These are phyloP conservation scores for Pseudoperonospora humuli DNA, from an alignment of 352 stramenopile genomes.

Conservation along the genomic window DNA sequence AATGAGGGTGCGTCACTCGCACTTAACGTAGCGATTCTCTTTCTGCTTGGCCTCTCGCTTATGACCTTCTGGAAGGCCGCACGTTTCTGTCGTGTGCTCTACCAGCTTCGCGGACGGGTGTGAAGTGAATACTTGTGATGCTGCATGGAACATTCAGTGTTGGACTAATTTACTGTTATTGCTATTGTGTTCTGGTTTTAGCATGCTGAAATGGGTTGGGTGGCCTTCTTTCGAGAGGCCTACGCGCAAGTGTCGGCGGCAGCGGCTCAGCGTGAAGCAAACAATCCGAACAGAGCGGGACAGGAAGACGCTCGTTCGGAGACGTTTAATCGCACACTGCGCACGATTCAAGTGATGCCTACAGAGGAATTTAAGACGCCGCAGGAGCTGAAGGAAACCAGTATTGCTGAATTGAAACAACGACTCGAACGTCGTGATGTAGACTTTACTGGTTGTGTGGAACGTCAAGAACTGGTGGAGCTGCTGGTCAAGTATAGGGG, in stretches of 20 bases:
- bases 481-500: conserved; percentile 66
- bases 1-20: conserved; percentile 46
- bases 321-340: conserved; percentile 62
- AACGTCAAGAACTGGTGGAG: conserved; percentile 64
- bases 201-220: conserved; percentile 51
- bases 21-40: conserved; percentile 45
- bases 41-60: conserved; percentile 46
- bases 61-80: conserved; percentile 46
- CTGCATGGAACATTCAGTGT: background rate
- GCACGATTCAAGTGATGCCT: conserved; percentile 74
- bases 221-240: conserved; percentile 48
- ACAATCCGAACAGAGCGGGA: conserved; percentile 25
- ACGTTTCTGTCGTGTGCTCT: conserved; percentile 48
- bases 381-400: conserved; percentile 39
- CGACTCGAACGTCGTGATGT: conserved; percentile 63
- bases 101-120: conserved; percentile 35
- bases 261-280: conserved; percentile 28
- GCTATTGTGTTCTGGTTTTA: conserved; percentile 6
- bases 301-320: conserved; percentile 37
- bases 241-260: conserved; percentile 33
- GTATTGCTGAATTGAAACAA: conserved; percentile 67
- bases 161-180: background rate
- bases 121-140: background rate
- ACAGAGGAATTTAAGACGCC: conserved; percentile 72
- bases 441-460: conserved; percentile 47